phyloP scores from a whole-genome alignment of 306 rosid species.

The Gastrolobium bilobum region DNA sequence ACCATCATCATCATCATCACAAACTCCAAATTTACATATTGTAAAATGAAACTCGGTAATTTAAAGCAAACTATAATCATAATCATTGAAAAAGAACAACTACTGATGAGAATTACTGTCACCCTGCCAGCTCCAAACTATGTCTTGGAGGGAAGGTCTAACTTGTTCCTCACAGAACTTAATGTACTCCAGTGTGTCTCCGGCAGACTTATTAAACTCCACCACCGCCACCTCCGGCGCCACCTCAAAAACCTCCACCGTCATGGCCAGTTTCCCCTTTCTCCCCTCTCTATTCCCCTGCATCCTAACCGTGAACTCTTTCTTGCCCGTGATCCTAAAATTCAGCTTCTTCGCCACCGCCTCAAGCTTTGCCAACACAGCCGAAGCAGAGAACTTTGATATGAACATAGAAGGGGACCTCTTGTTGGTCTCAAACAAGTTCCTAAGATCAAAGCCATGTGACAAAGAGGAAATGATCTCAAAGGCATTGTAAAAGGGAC shows the following conservation, averaged over 20 bases:
- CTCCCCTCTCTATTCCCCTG: slow-evolving; percentile 72
- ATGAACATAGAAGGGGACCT: slow-evolving; percentile 65
- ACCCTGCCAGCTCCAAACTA: slow-evolving; percentile 97
- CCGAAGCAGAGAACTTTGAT: slow-evolving; percentile 72
- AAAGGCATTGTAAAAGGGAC: slow-evolving; percentile 82
- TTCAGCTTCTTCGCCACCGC: slow-evolving; percentile 59
- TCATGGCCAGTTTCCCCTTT: slow-evolving; percentile 73
- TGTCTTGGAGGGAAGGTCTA: slow-evolving; percentile 85
- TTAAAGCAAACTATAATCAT: background rate
- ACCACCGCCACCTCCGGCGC: slow-evolving; percentile 83
- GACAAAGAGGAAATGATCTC: slow-evolving; percentile 84
- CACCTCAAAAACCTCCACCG: slow-evolving; percentile 74
- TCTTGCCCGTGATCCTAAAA: slow-evolving; percentile 57
- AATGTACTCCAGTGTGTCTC: slow-evolving; percentile 76
- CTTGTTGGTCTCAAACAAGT: slow-evolving; percentile 74
- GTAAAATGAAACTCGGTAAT: background rate
- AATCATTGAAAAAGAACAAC: background rate
- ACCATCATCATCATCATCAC: background rate
- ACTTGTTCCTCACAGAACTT: slow-evolving; percentile 77
- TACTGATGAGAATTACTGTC: slow-evolving; percentile 29
- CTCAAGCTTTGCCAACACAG: slow-evolving; percentile 63
- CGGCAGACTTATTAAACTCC: slow-evolving; percentile 68
- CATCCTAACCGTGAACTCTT: slow-evolving; percentile 70
- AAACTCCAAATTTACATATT: background rate
- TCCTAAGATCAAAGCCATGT: slow-evolving; percentile 76